Evolutionary conservation across 2,329 filamentous ascomycete species (phyloP), one percentile per base, ranked within the genome.

Genomic region (Paraphaeosphaeria minitans): DNA sequence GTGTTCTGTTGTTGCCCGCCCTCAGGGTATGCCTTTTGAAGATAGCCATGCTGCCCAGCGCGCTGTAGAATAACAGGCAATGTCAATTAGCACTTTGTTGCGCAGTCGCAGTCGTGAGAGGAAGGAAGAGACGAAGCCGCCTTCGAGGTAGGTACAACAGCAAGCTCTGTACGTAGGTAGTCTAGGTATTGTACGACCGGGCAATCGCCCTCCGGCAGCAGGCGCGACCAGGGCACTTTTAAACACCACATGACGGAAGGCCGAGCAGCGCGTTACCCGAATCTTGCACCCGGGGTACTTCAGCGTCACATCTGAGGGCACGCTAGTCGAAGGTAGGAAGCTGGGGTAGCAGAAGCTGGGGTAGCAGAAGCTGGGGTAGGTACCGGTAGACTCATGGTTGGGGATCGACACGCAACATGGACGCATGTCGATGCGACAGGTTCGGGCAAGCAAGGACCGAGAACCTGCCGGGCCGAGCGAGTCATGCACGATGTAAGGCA

Each of bases 1-100:
- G 80, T 3, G 84, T 86, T 55, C 82, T 77, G 67, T 79, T 74
- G 55, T 76, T 72, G 56, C 71, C 68, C 46, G 66, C 67, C 56
- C 69, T 73, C 43, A 76, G 62, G 27, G 63, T 67, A 19, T 66
- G 65, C 52, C 56, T 69, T 57, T 70, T 68, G 59, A 76, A 73
- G 55, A 76, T 70, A 3, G 60, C 65, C 72, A 75, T 75, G 8
- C 13, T 67, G 22, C 39, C 49, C 31, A n/a, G 4, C n/a, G 47
- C 7, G 35, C 10, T 42, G 51, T 45, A 24, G 35, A 13, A 2
- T 5, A 31, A 31, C 33, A 42, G 14, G 19, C 24, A 2, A 27
- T 7, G 21, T 37, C 35, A 43, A 37, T 22, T 13, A 16, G n/a
- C 13, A 37, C 8, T 14, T 5, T 19, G 27, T 14, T 48, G 29